Conservation (phyloP, 2,329 filamentous ascomycete genomes). For the Huntiella omanensis region DNA sequence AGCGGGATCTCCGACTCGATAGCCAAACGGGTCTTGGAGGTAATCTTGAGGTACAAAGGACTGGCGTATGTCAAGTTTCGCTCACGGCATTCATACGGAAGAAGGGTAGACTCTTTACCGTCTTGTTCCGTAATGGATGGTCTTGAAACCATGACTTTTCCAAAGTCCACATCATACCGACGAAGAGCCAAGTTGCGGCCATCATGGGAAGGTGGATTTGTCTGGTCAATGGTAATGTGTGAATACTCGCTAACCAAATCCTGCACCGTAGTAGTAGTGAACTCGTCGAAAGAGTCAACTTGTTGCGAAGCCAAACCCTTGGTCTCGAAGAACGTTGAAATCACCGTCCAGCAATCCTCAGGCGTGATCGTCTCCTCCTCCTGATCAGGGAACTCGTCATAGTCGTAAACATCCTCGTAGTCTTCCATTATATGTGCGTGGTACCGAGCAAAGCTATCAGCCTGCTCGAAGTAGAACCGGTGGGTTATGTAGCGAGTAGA, state of each 20-base stretch:
- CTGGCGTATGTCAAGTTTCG: conserved; percentile 92
- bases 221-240: conserved; percentile 81
- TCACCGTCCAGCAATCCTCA: conserved; percentile 97
- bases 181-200: conserved; percentile 70
- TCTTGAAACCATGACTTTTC: conserved; percentile 69
- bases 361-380: conserved; percentile 62
- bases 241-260: conserved; percentile 87
- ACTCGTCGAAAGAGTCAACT: conserved; percentile 96
- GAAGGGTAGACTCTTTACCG: conserved; percentile 65
- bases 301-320: conserved; percentile 96
- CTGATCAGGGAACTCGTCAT: conserved; percentile 47
- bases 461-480: conserved; percentile 14
- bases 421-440: conserved; percentile 28
- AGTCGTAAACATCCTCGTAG: conserved; percentile 40
- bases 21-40: conserved; percentile 66
- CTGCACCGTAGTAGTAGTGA: conserved; percentile 84
- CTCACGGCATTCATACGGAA: conserved; percentile 86
- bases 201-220: conserved; percentile 56
- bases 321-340: conserved; percentile 87
- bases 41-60: conserved; percentile 77
- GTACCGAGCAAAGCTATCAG: background rate
- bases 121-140: conserved; percentile 89
- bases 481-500: too few species aligned
- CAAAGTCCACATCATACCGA: conserved; percentile 90
- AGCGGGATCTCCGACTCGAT: conserved; percentile 52